These are phyloP conservation scores for Russula lepida DNA, from an alignment of 768 basidiomycete species.

Conservation along the genomic window DNA sequence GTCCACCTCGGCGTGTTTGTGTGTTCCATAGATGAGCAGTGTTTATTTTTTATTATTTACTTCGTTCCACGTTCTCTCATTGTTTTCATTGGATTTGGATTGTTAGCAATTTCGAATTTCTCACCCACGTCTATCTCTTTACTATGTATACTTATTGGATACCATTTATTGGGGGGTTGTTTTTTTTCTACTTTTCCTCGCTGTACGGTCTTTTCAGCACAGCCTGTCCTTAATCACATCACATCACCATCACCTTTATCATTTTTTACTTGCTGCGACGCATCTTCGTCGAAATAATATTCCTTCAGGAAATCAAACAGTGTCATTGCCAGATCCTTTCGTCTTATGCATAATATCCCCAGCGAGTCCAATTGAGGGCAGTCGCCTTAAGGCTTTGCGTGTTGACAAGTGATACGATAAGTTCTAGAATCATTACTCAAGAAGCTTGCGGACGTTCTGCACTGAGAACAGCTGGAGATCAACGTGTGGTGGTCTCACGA, in stretches of 20 bases:
- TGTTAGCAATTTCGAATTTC: not conserved
- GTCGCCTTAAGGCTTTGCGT: no score
- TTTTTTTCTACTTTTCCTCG: not conserved
- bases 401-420: not conserved
- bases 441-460: not conserved
- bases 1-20: not conserved
- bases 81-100: not conserved
- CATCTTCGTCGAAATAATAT: not conserved
- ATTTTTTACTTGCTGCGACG: slow-evolving; percentile 12
- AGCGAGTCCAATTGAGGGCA: no score
- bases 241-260: slow-evolving; percentile 8
- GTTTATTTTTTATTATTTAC: not conserved
- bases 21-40: not conserved
- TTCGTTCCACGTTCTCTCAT: not conserved
- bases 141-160: slow-evolving; percentile 18
- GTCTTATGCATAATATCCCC: no score
- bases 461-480: not conserved
- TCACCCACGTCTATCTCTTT: slow-evolving; percentile 2
- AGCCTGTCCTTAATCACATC: slow-evolving; percentile 1
- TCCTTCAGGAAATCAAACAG: not conserved
- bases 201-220: slow-evolving; percentile 8
- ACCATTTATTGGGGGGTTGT: not conserved
- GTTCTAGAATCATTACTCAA: no score
- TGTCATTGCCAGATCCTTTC: no score
- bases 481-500: not conserved